Base-by-base conservation (phyloP, 768 basidiomycete species). In the Leccinum uliginosum region DNA sequence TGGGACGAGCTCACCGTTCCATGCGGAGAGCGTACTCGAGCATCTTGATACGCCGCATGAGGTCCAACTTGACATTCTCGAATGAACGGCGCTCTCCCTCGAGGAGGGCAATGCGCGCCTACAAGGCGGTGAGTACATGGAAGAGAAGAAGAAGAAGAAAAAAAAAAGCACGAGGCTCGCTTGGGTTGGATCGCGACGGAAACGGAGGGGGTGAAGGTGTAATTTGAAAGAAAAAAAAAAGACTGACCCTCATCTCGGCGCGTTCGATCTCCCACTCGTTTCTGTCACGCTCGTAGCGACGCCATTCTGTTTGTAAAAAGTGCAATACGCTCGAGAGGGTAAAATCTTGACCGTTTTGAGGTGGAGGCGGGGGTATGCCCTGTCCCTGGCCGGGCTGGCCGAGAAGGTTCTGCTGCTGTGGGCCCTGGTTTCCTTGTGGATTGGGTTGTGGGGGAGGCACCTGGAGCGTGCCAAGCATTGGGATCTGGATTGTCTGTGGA, bases 211-310 rank as follows among this genome's bases (percentile, higher is more conserved):
- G 40, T 10, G 38, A 10, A 40, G 7, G 30, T 10, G 34, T 55
- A 46, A 19, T 50, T 40, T 32, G 32, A 50, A 50, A 45, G 45
- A 57, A 58, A 56, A 4, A 6, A 11, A 44, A 60, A 54, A 59
- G 44, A 84, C 91, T 67, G 62, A 94, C 93, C 81, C 96, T 82
- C 95, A 98, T 98, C 75, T 98, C 97, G 30, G 97, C 97, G 64
- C 97, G 81, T 75, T 98, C 97, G 66, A 99, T 99, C 80, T 99
- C 97, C 96, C 96, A 99, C 76, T 99, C 97, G 71, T 99, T 99
- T 67, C 96, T 83, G 76, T 99, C 97, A 71, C 95, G 87, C 74
- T 98, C 97, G 69, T 97, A 98, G 58, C 92, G 82, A 60, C 97
- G 82, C 93, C 95, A 98, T 78, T 99, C 97, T 21, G 92, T 93